Evolutionary conservation across 768 basidiomycete species (phyloP), one percentile per base, ranked within the genome.

Genomic region (Kwoniella dejecticola): DNA sequence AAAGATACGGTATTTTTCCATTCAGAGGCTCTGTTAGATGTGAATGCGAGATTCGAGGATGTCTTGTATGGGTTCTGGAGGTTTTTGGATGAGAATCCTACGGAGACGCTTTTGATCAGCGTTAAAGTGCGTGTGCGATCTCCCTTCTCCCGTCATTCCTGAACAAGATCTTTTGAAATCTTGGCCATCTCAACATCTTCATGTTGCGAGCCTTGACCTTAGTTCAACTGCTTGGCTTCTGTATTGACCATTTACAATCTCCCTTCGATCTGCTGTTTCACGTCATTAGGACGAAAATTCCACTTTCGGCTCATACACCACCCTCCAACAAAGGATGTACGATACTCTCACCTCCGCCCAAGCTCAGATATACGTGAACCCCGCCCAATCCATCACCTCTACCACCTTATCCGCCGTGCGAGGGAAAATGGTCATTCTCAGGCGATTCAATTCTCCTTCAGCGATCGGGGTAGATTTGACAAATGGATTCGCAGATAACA

Each of bases 51-150:
- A 42, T 55, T 62, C 11, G 60, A 62, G 7, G 60, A 62, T 33
- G 46, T 62, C 24, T 24, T 62, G 21, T 24, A 42, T 19, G 60
- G 60, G 27, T 54, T 62, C n/a, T 53, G 46, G 19, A 36, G 45
- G 46, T 62, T 62, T 27, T 41, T 62, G 46, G 46, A 54, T 19
- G 60, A 62, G 36, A 62, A 62, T 38, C 60, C 60, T 10, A 49
- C 45, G 4, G 60, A 62, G 23, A 49, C 24, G 11, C 17, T 62
- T 30, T 26, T 62, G 12, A 30, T 62, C 26, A 62, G 60, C 44
- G 33, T 62, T 29, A 62, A 62, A 42, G 60, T 62, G 52, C 26
- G 60, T 62, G 10, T 17, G 52, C 8, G 21, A 24, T 8, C 47
- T n/a, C n/a, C n/a, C n/a, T n/a, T n/a, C n/a, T n/a, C n/a, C n/a